Percentiles rank a stretch among this genome's conserved stretches.
phyloP scores from a whole-genome alignment of 2,329 filamentous ascomycete genomes.

The Paradendryphiella salina region DNA sequence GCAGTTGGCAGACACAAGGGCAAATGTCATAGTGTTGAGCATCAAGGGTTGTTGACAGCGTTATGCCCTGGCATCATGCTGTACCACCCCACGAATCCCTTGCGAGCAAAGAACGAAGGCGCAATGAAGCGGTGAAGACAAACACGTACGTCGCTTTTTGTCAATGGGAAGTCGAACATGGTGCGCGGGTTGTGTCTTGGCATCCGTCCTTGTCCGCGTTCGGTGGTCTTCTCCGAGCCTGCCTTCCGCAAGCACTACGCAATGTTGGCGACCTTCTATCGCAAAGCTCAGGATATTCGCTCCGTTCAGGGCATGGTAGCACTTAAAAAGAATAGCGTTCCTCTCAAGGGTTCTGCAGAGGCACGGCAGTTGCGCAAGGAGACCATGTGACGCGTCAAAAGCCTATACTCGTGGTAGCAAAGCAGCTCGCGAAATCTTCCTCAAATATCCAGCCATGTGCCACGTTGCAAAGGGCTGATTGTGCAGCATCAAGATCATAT shows the following conservation, averaged over 20 bases:
- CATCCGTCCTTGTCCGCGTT: not conserved
- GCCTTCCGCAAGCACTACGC: not conserved
- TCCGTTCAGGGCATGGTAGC: not conserved
- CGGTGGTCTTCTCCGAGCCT: not conserved
- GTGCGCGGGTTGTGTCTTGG: not conserved
- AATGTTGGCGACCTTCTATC: not conserved
- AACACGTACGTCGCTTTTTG: not conserved
- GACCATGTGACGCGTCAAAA: constrained; percentile 1
- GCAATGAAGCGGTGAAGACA: not conserved
- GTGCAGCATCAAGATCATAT: not conserved
- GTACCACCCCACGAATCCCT: not conserved
- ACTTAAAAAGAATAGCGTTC: not conserved
- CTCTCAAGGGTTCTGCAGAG: too few relatives aligned
- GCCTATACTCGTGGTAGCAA: not conserved
- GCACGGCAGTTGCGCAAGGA: not conserved
- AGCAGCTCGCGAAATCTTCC: not conserved
- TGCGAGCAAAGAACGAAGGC: not conserved
- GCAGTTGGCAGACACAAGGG: not conserved
- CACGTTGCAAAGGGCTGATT: not conserved
- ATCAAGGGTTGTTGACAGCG: not conserved
- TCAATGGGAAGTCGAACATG: not conserved
- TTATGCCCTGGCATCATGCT: not conserved
- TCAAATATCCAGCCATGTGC: not conserved
- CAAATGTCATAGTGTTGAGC: not conserved
- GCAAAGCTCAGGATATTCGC: not conserved